phyloP scores from a whole-genome alignment of 1,284 basidiomycete genomes.

The Irpex rosettiformis region DNA sequence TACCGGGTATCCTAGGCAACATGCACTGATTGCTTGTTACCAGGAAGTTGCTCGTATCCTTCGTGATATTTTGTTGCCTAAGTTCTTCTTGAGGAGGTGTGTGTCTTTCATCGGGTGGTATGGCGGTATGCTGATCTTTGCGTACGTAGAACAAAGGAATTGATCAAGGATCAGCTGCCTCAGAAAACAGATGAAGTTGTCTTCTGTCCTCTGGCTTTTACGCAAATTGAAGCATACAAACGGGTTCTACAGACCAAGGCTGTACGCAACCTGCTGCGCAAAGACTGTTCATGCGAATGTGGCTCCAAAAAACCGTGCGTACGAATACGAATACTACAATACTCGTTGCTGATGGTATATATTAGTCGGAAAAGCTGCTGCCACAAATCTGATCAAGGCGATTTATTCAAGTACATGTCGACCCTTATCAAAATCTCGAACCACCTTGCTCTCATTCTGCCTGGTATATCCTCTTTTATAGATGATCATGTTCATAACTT shows the following conservation, averaged over 20 bases:
- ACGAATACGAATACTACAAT: neutral
- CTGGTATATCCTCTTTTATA: slow-evolving; percentile 38
- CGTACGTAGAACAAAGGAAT: slow-evolving; percentile 66
- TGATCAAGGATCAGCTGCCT: slow-evolving; percentile 79
- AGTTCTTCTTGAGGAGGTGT: slow-evolving; percentile 75
- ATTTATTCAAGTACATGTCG: slow-evolving; percentile 72
- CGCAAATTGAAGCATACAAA: slow-evolving; percentile 71
- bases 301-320: slow-evolving; percentile 51
- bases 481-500: slow-evolving; percentile 2
- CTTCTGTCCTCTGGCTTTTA: slow-evolving; percentile 76
- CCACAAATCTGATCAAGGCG: slow-evolving; percentile 54
- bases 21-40: neutral
- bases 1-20: too few relatives aligned
- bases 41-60: slow-evolving; percentile 57
- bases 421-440: slow-evolving; percentile 84
- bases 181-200: slow-evolving; percentile 84
- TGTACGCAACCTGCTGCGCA: slow-evolving; percentile 63
- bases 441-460: slow-evolving; percentile 78
- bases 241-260: slow-evolving; percentile 56
- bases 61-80: slow-evolving; percentile 64
- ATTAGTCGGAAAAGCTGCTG: slow-evolving; percentile 65
- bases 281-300: slow-evolving; percentile 73
- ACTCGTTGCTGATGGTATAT: neutral
- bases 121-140: slow-evolving; percentile 4
- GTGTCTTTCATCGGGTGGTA: slow-evolving; percentile 8